Base-by-base conservation (phyloP, 306 rosid genomes). In the Sechiopsis laciniata region DNA sequence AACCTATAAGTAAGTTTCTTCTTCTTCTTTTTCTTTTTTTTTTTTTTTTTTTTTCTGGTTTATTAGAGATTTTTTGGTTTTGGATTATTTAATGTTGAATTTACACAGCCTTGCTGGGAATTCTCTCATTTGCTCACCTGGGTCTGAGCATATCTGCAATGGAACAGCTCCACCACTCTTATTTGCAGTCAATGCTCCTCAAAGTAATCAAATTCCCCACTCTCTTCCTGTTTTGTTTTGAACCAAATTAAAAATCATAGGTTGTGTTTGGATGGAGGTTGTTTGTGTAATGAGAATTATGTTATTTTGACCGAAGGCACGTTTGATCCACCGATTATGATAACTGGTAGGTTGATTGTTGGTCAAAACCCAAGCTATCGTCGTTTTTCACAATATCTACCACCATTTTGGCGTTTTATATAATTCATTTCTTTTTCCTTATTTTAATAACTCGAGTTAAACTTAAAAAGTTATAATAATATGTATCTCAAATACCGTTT, bases 31-130 rank as follows among this genome's bases (percentile, higher is more conserved):
- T 22, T 32, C 75, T 71, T 24, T n/a, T n/a, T n/a, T 35, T 32
- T 63, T 29, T 8, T 57, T 4, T 40, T 14, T 64, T 16, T 22
- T 32, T 77, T 71, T 24, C 64, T 37, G 13, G 45, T 53, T 7
- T 45, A 32, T 16, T 10, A 7, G 17, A 21, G 9, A 46, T 29
- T 8, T 63, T 9, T 40, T 14, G 54, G 22, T 21, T 67, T 56
- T 71, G 42, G 74, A 35, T 58, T 37, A 75, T 70, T 68, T 16
- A 74, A 62, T 82, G 78, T 71, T 48, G 73, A 59, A 55, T 82
- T 80, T 82, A 54, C 64, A 71, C 81, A 95, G 99, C 77, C 77
- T 89, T 75, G 86, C 73, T 64, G 99, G 97, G 71, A 95, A 95
- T 74, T 89, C 87, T n/a, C 84, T 79, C 73, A 89, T 91, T 74